phyloP scores from a whole-genome alignment of 805 yeast species.

The Suhomyces pyralidae region DNA sequence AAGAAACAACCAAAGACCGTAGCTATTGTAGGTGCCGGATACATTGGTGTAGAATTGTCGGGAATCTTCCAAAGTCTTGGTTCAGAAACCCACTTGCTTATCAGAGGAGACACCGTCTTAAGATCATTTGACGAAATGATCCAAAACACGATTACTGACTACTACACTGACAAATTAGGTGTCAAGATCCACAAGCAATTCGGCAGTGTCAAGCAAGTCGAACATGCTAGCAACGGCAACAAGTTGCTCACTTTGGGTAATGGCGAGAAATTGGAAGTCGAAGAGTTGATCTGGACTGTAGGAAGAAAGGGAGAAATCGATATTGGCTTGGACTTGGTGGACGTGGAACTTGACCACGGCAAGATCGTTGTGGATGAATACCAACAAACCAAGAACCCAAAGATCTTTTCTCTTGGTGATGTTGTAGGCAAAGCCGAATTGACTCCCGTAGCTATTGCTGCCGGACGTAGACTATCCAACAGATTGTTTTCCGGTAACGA shows the following conservation, averaged over 20 bases:
- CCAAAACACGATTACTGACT: slow-evolving; percentile 74
- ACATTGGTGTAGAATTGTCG: slow-evolving; percentile 92
- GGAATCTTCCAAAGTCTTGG: slow-evolving; percentile 92
- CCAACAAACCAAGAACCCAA: slow-evolving; percentile 72
- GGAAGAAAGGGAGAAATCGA: slow-evolving; percentile 81
- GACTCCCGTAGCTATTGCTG: slow-evolving; percentile 98
- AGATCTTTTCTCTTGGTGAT: slow-evolving; percentile 87
- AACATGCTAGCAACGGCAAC: slow-evolving; percentile 29
- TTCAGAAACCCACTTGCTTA: slow-evolving; percentile 78
- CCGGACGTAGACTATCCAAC: slow-evolving; percentile 92
- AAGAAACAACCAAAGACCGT: slow-evolving; percentile 84
- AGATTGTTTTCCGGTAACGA: slow-evolving; percentile 81
- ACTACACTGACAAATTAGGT: slow-evolving; percentile 73
- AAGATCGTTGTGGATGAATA: slow-evolving; percentile 81
- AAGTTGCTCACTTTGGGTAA: slow-evolving; percentile 38
- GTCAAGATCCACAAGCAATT: slow-evolving; percentile 72
- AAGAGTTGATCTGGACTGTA: slow-evolving; percentile 85
- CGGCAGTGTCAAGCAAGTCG: slow-evolving; percentile 39
- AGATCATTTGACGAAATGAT: slow-evolving; percentile 83
- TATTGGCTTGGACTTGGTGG: slow-evolving; percentile 73
- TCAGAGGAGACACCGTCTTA: slow-evolving; percentile 88
- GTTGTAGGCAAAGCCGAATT: slow-evolving; percentile 89
- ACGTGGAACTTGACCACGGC: slow-evolving; percentile 56
- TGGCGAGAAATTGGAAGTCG: slow-evolving; percentile 52
- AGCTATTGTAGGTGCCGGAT: slow-evolving; percentile 96